These are phyloP conservation scores for Penicillium samsonianum DNA, from an alignment of 495 filamentous ascomycete species.

Conservation along the genomic window DNA sequence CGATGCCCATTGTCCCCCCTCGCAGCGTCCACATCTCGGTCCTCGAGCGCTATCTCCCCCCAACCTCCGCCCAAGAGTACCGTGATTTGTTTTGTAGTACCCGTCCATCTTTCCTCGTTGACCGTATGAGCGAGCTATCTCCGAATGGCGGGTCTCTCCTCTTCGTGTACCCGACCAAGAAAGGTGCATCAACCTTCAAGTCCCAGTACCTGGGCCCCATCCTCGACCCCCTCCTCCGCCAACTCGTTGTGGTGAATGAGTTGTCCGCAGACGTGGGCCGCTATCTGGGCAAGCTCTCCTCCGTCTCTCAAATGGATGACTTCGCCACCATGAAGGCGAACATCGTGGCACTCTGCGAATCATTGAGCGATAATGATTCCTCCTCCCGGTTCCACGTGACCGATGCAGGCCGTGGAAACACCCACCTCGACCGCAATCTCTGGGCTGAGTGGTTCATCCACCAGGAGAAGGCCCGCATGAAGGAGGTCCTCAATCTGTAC, in stretches of 20 bases:
- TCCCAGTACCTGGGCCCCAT: conserved; percentile 66
- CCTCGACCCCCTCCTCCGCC: conserved; percentile 65
- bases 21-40: conserved; percentile 64
- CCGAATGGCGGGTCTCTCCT: conserved; percentile 59
- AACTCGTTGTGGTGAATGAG: conserved; percentile 63
- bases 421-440: conserved; percentile 54
- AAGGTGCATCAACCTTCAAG: conserved; percentile 64
- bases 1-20: conserved; percentile 65
- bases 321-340: conserved; percentile 56
- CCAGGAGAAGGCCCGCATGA: conserved; percentile 68
- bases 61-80: conserved; percentile 60
- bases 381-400: conserved; percentile 51
- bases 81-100: conserved; percentile 58
- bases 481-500: conserved; percentile 59
- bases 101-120: conserved; percentile 62
- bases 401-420: conserved; percentile 54
- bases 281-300: conserved; percentile 58
- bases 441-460: conserved; percentile 75
- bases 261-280: conserved; percentile 61
- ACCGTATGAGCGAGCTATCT: conserved; percentile 66
- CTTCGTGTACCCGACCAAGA: conserved; percentile 70
- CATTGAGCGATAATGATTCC: conserved; percentile 45
- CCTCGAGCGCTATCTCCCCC: conserved; percentile 72
- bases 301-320: conserved; percentile 59
- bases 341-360: conserved; percentile 49